Evolutionary conservation across 768 basidiomycete genomes (phyloP), one percentile per base, ranked within the genome.

Genomic region (Kwoniella botswanensis): DNA sequence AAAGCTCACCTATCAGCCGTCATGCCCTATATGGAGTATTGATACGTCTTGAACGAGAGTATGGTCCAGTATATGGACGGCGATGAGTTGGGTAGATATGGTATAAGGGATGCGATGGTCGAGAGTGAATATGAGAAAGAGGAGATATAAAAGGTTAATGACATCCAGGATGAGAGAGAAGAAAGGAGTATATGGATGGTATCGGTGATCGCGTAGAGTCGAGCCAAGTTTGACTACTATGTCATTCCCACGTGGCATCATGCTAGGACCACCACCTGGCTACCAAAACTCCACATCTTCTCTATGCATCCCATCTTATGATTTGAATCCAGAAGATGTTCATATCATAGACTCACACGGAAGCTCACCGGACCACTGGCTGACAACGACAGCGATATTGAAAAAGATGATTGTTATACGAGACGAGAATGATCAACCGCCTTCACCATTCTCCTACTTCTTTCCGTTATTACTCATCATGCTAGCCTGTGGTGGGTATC

Each of bases 1-100:
- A 7, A 53, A 24, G 53, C 70, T 68, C 42, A 76, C 78, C 78
- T 74, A 5, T 60, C 41, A 71, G 78, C 78, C 75, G 78, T 68
- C 78, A 79, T 79, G 70, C 78, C 78, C 74, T 68, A 26, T 54
- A 17, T 61, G 9, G n/a, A 18, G 35, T 12, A 3, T 61, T 44
- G 18, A 26, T 61, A 61, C 59, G 59, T 61, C 42, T 61, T 61
- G 59, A 43, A 17, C 24, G n/a, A 43, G 18, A 17, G 42, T 43
- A 50, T n/a, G 17, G 59, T 43, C 59, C 59, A 61, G 42, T 43
- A 29, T 35, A 58, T 44, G 59, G 59, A 61, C 59, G 59, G 18
- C 4, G 57, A n/a, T 41, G 15, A 59, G 22, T 29, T 6, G 35
- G 35, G 24, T 59, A 41, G 12, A n/a, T 41, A 26, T 21, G 35